Evolutionary conservation across 1,284 basidiomycete species (phyloP).

Genomic region (Vanrija pseudolonga): DNA sequence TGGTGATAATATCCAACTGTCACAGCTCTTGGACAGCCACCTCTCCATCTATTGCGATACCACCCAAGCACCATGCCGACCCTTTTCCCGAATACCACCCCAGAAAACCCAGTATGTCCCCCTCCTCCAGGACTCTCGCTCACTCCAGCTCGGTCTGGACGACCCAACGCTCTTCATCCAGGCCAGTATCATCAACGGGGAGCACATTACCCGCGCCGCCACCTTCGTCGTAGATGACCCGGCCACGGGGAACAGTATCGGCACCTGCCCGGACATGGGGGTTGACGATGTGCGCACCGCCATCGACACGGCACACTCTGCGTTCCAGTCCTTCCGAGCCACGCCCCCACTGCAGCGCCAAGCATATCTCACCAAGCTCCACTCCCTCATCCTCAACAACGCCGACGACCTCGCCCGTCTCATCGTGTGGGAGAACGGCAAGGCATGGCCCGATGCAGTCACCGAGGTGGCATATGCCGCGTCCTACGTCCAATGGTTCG

Average conservation of each 20-base stretch:
- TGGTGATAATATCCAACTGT: no score
- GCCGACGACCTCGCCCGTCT: slow-evolving; percentile 42
- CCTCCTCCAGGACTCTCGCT: neutral
- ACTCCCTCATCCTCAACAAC: slow-evolving; percentile 31
- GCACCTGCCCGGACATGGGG: slow-evolving; percentile 81
- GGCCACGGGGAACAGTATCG: slow-evolving; percentile 71
- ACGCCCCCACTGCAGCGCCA: slow-evolving; percentile 56
- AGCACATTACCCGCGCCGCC: slow-evolving; percentile 74
- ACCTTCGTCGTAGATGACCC: slow-evolving; percentile 80
- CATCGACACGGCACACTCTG: slow-evolving; percentile 67
- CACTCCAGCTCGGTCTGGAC: slow-evolving; percentile 55
- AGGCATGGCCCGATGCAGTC: slow-evolving; percentile 75
- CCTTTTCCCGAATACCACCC: no score
- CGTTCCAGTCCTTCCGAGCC: slow-evolving; percentile 74
- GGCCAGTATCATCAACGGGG: slow-evolving; percentile 72
- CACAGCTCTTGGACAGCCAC: no score
- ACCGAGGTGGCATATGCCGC: slow-evolving; percentile 76
- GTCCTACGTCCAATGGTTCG: slow-evolving; percentile 79
- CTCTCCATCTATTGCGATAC: no score
- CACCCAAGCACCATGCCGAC: no score
- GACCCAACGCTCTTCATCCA: slow-evolving; percentile 70
- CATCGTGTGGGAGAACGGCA: slow-evolving; percentile 73
- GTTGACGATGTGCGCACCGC: slow-evolving; percentile 73
- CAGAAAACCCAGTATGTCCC: no score
- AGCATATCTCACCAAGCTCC: slow-evolving; percentile 28